Evolutionary conservation across 768 basidiomycete species (phyloP).

Genomic region (Auriscalpium vulgare): DNA sequence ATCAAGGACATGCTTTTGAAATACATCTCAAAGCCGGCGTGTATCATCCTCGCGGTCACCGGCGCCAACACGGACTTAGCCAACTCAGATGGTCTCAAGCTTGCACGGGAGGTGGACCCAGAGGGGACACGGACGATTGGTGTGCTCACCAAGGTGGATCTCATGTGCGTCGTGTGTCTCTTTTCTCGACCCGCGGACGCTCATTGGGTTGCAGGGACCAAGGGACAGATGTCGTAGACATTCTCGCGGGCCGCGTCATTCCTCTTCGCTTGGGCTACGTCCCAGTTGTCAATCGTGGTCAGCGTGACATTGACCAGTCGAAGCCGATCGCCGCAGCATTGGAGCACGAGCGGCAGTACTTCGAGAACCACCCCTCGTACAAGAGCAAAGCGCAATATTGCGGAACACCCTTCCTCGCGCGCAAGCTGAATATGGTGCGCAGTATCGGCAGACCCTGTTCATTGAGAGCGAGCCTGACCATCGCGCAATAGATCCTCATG

Average conservation of each 20-base stretch:
- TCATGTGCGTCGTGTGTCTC: slow-evolving; percentile 60
- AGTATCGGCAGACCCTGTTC: background rate
- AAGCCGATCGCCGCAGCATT: slow-evolving; percentile 83
- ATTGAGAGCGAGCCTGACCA: background rate
- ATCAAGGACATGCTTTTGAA: slow-evolving; percentile 95
- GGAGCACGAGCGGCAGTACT: slow-evolving; percentile 86
- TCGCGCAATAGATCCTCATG: slow-evolving; percentile 76
- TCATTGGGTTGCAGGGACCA: slow-evolving; percentile 59
- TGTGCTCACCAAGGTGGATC: slow-evolving; percentile 95
- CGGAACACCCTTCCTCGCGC: slow-evolving; percentile 92
- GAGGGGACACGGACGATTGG: slow-evolving; percentile 96
- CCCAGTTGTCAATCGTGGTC: slow-evolving; percentile 97
- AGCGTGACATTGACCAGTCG: slow-evolving; percentile 88
- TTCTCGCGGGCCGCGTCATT: slow-evolving; percentile 94
- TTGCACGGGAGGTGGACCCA: slow-evolving; percentile 95
- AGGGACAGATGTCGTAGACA: slow-evolving; percentile 98
- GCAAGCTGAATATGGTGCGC: slow-evolving; percentile 88
- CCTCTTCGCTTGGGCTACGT: slow-evolving; percentile 95
- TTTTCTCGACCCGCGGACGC: slow-evolving; percentile 5
- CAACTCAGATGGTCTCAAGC: slow-evolving; percentile 94
- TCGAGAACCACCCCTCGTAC: slow-evolving; percentile 91
- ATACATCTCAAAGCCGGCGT: slow-evolving; percentile 91
- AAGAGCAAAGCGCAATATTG: slow-evolving; percentile 93
- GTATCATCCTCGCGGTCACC: slow-evolving; percentile 94
- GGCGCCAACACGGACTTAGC: slow-evolving; percentile 96